phyloP scores from a whole-genome alignment of 2,329 filamentous ascomycete species.

The Diaporthe vexans region DNA sequence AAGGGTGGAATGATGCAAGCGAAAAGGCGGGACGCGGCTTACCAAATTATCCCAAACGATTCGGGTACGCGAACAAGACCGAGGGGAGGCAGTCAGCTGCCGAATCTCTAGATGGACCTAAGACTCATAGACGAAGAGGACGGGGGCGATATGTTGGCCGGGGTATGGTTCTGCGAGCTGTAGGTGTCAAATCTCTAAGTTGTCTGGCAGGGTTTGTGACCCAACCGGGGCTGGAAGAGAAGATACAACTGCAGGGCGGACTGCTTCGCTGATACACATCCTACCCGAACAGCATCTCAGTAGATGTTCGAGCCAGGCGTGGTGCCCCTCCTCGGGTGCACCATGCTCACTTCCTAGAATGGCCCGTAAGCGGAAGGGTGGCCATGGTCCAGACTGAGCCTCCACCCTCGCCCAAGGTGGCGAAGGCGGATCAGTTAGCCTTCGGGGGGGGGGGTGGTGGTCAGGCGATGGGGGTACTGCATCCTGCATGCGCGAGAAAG shows the following conservation, averaged over 20 bases:
- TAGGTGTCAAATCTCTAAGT: background rate
- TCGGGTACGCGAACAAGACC: background rate
- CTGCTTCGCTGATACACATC: background rate
- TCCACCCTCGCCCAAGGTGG: slow-evolving; percentile 32
- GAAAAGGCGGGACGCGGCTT: slow-evolving; percentile 28
- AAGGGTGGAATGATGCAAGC: slow-evolving; percentile 23
- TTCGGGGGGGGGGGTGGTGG: background rate
- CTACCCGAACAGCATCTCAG: slow-evolving; percentile 1
- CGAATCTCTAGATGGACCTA: background rate
- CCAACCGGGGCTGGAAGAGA: background rate
- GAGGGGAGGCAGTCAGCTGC: background rate
- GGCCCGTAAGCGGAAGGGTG: slow-evolving; percentile 27
- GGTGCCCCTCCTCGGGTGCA: slow-evolving; percentile 10
- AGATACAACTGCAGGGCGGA: background rate
- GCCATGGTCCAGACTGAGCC: slow-evolving; percentile 14
- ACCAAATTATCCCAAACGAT: slow-evolving; percentile 22
- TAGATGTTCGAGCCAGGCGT: background rate
- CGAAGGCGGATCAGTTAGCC: slow-evolving; percentile 34
- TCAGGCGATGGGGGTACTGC: background rate
- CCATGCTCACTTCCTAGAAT: background rate
- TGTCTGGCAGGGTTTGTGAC: background rate
- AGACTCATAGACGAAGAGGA: background rate
- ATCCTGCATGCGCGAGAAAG: slow-evolving; percentile 34
- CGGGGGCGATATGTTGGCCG: background rate
- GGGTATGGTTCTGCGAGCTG: slow-evolving; percentile 8